Evolutionary conservation across 164 flowering plant genomes (phyloP).

Genomic region (Cinnamomum chago): DNA sequence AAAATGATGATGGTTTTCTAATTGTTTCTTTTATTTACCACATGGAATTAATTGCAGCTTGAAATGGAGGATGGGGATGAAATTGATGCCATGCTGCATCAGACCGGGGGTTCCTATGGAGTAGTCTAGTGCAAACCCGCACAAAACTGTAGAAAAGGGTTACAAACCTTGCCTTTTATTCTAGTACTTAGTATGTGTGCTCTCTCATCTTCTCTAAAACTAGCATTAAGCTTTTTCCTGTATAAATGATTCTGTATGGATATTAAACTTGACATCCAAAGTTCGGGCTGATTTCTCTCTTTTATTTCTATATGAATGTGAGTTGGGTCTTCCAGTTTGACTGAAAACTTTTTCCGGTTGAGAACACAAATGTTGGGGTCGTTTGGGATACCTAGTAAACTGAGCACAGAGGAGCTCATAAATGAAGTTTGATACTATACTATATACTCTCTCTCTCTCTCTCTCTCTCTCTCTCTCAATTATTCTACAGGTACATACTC

Average conservation of each 20-base stretch:
- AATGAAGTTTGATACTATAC: too few species aligned
- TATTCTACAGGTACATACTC: too few species aligned
- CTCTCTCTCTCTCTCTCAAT: too few species aligned
- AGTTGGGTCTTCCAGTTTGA: too few species aligned
- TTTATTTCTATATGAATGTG: too few species aligned
- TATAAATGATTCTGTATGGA: neutral
- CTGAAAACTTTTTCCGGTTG: too few species aligned
- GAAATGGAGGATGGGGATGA: slow-evolving; percentile 38
- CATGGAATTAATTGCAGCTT: slow-evolving; percentile 16
- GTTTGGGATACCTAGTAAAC: too few species aligned
- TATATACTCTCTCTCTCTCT: too few species aligned
- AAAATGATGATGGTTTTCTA: neutral
- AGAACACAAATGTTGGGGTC: too few species aligned
- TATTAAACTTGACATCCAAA: neutral
- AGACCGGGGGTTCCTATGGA: slow-evolving; percentile 20
- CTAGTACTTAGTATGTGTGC: too few species aligned
- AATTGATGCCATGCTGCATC: slow-evolving; percentile 32
- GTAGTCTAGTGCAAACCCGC: neutral
- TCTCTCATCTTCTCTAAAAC: neutral
- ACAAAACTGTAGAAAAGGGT: neutral
- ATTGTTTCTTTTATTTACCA: neutral
- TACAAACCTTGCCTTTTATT: neutral
- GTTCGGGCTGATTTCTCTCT: too few species aligned
- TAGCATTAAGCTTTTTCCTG: neutral
- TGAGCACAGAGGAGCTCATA: too few species aligned